These are phyloP conservation scores for Brassica cretica DNA, from an alignment of 345 rosid genomes.

Conservation along the genomic window DNA sequence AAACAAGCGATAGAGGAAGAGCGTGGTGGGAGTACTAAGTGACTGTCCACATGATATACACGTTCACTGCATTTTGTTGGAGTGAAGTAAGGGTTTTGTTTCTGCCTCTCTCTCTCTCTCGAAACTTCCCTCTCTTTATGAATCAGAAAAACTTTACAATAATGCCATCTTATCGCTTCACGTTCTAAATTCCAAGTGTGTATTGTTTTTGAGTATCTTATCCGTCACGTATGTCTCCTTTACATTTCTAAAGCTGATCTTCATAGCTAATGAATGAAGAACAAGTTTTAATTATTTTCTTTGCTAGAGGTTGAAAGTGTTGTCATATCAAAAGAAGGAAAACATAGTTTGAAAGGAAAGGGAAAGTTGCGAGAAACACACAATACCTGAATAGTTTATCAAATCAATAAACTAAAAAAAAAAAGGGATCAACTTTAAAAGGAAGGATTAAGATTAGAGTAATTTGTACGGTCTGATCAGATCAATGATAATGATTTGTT, in stretches of 20 bases:
- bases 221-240: constrained; percentile 35
- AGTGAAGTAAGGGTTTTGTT: constrained; percentile 25
- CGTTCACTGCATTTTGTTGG: constrained; percentile 32
- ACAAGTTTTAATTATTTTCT: neutral
- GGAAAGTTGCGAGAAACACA: neutral
- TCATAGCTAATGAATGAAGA: neutral
- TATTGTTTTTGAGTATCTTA: constrained; percentile 36
- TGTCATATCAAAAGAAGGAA: neutral
- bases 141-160: neutral
- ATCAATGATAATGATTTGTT: neutral
- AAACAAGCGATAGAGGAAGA: constrained; percentile 8
- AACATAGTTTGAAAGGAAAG: neutral
- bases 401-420: neutral
- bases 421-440: neutral
- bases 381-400: neutral
- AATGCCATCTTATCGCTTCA: constrained; percentile 17
- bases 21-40: neutral
- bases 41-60: constrained; percentile 6
- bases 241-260: neutral
- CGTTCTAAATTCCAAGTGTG: constrained; percentile 17
- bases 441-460: neutral
- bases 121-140: constrained; percentile 25
- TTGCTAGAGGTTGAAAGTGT: neutral
- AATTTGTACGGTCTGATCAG: neutral
- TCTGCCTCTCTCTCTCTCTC: constrained; percentile 12